These are phyloP conservation scores for Darksidea phi DNA, from an alignment of 495 filamentous ascomycete genomes.

Conservation along the genomic window DNA sequence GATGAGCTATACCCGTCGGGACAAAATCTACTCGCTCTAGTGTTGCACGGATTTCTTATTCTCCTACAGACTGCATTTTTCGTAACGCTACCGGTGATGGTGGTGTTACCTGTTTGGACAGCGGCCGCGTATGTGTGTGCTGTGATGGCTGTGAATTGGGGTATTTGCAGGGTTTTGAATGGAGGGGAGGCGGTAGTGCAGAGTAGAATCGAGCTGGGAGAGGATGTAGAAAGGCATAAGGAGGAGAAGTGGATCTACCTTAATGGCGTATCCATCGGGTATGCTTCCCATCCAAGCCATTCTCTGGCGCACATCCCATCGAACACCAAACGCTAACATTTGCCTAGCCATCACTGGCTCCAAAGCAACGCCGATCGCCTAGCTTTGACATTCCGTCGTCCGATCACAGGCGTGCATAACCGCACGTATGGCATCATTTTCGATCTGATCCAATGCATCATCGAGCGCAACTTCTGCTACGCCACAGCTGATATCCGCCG, in stretches of 20 bases:
- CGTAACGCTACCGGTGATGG: conserved; percentile 20
- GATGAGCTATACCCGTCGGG: conserved; percentile 30
- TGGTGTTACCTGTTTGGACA: conserved; percentile 23
- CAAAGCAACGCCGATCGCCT: conserved; percentile 70
- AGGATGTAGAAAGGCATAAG: conserved; percentile 30
- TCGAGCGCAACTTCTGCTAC: conserved; percentile 74
- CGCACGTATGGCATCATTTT: conserved; percentile 53
- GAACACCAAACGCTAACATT: not conserved
- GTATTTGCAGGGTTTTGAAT: conserved; percentile 33
- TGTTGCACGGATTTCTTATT: conserved; percentile 33
- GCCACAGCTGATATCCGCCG: conserved; percentile 67
- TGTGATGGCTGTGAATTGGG: conserved; percentile 18
- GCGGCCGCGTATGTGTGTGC: conserved; percentile 20
- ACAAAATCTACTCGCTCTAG: conserved; percentile 27
- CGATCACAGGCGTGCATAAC: conserved; percentile 79
- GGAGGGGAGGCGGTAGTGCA: conserved; percentile 2
- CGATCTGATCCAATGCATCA: conserved; percentile 46
- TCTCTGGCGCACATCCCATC: not conserved
- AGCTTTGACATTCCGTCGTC: conserved; percentile 70
- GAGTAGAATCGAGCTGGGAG: conserved; percentile 17
- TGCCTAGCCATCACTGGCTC: conserved; percentile 53
- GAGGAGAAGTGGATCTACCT: conserved; percentile 74
- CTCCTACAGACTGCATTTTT: conserved; percentile 27
- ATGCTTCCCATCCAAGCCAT: conserved; percentile 18
- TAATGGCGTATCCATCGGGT: conserved; percentile 65